Percentiles rank a stretch among this genome's conserved stretches.
Evolutionary conservation across 352 stramenopile species (phyloP).

Genomic region (Phytophthora pini): DNA sequence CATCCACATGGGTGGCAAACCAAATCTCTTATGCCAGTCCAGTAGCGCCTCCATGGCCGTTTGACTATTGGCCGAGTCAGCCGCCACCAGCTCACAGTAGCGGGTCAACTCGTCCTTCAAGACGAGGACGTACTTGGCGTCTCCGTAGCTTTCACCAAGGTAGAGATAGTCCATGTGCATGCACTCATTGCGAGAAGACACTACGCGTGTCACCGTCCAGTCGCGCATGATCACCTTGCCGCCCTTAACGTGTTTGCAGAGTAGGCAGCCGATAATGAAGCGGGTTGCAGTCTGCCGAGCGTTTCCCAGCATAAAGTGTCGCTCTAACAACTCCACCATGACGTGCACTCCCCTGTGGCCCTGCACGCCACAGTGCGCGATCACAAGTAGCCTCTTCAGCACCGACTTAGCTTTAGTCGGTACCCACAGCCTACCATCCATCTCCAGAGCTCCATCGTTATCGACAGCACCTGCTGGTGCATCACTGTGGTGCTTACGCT

Average conservation of each 20-base stretch:
- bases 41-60: constrained; percentile 5
- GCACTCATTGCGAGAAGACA: background rate
- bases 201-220: background rate
- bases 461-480: background rate
- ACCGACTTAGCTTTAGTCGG: background rate
- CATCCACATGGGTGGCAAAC: background rate
- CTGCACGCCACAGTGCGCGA: constrained; percentile 3
- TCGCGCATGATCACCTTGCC: constrained; percentile 1
- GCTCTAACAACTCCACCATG: constrained; percentile 16
- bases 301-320: constrained; percentile 5
- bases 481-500: background rate
- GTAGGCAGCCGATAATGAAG: constrained; percentile 14
- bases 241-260: constrained; percentile 22
- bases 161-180: constrained; percentile 9
- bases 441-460: background rate
- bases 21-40: constrained; percentile 17
- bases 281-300: background rate
- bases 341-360: constrained; percentile 11
- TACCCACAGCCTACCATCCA: constrained; percentile 8
- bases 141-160: background rate
- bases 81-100: constrained; percentile 6
- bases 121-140: constrained; percentile 1
- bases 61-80: constrained; percentile 8
- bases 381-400: constrained; percentile 11
- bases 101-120: constrained; percentile 12